phyloP scores from a whole-genome alignment of 2,329 filamentous ascomycete genomes.

The Emmonsiellopsis sp. region DNA sequence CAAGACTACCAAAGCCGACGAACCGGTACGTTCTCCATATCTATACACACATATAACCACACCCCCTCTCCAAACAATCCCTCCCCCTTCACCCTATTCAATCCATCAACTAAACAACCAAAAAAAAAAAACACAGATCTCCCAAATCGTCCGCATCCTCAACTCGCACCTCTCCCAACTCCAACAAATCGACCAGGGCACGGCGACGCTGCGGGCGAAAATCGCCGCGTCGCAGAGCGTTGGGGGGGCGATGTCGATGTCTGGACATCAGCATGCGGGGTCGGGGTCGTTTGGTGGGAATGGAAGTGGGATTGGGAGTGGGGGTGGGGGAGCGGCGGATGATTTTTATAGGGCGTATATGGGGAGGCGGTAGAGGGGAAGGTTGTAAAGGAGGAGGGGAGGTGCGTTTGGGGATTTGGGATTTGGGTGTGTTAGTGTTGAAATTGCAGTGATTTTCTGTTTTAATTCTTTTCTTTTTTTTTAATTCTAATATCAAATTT shows the following conservation, averaged over 20 bases:
- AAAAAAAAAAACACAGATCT: slow-evolving; percentile 51
- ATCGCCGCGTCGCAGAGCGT: slow-evolving; percentile 75
- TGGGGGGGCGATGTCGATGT: slow-evolving; percentile 45
- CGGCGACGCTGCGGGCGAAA: slow-evolving; percentile 71
- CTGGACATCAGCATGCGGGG: slow-evolving; percentile 39
- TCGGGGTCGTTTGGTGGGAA: slow-evolving; percentile 5
- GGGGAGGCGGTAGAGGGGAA: slow-evolving; percentile 51
- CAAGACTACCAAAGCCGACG: slow-evolving; percentile 81
- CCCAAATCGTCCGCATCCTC: slow-evolving; percentile 89
- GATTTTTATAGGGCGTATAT: slow-evolving; percentile 88
- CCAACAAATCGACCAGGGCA: slow-evolving; percentile 85
- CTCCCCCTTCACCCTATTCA: background rate
- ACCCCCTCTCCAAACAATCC: slow-evolving; percentile 7
- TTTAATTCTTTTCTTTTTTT: no score
- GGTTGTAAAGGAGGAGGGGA: background rate
- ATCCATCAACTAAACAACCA: background rate
- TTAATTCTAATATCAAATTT: no score
- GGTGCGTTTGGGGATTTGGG: background rate
- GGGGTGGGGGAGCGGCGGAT: slow-evolving; percentile 58
- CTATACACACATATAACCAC: background rate
- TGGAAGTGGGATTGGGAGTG: slow-evolving; percentile 20
- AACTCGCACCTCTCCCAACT: slow-evolving; percentile 88
- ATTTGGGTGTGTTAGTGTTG: no score
- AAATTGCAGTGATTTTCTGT: no score
- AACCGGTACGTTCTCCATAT: slow-evolving; percentile 57